Evolutionary conservation across 2,329 filamentous ascomycete species (phyloP), one percentile per base, ranked within the genome.

Genomic region (Aspergillus phoenicis): DNA sequence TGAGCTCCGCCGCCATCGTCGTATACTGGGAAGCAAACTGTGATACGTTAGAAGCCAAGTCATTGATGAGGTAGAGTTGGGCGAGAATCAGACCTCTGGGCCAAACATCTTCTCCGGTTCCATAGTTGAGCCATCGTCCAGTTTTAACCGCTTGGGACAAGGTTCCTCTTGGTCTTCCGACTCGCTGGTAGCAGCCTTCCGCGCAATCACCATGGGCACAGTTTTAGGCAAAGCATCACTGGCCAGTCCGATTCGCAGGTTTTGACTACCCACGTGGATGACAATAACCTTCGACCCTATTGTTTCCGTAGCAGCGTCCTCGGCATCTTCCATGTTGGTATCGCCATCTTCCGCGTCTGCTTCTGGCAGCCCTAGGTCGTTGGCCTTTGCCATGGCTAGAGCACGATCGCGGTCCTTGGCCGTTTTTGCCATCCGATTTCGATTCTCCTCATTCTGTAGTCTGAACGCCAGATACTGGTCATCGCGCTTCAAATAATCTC

Each of bases 401-500:
- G 90, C 90, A 68, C 93, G 87, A 73, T 97, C 94, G 68, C 90
- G 88, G 71, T 97, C 94, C 73, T 95, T 92, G 24, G 93, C 93
- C 60, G 84, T 89, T 76, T 93, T 91, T 38, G 95, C 89, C 76
- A 97, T 89, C 63, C 88, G 86, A 64, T 95, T 93, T 66, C 92
- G 85, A 54, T 87, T 89, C 68, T 94, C 92, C 75, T 99, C 95
- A 77, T 89, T 90, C 70, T 96, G 92, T 15, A 96, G 85, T 71
- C 95, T 89, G 59, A 94, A 87, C 11, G 94, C 92, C 36, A 99
- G 87, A 62, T 96, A 89, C 80, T 99, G 95, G 71, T 98, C 95
- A 81, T 99, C 95, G 72, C 94, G 90, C 82, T 99, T 99, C 80
- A 99, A 91, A 71, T 97, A 99, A 74, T 99, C 95, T 63, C 93